Conservation (phyloP, 371 early-diverging fungal species). For the Circinella umbellata region DNA sequence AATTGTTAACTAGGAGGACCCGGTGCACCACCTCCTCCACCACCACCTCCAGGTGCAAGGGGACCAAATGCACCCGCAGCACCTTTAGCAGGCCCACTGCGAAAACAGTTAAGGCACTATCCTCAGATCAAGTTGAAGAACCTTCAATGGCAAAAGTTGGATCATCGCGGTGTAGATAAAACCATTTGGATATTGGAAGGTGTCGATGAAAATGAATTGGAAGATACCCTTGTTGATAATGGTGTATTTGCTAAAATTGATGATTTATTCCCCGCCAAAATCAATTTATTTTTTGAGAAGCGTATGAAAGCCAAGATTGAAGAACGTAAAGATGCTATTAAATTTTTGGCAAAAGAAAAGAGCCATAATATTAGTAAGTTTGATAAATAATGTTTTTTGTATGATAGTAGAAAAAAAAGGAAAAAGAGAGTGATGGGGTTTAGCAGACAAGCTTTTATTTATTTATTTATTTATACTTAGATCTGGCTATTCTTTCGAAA, state of each 20-base stretch:
- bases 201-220: slow-evolving; percentile 40
- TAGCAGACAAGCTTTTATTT: too few relatives aligned
- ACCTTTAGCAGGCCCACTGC: slow-evolving; percentile 16
- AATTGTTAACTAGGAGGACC: slow-evolving; percentile 15
- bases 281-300: slow-evolving; percentile 44
- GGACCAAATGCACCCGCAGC: slow-evolving; percentile 20
- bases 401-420: too few relatives aligned
- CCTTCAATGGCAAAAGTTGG: slow-evolving; percentile 54
- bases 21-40: slow-evolving; percentile 31
- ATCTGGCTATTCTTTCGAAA: slow-evolving; percentile 30
- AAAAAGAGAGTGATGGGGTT: too few relatives aligned
- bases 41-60: slow-evolving; percentile 29
- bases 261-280: slow-evolving; percentile 45
- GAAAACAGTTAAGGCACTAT: slow-evolving; percentile 47
- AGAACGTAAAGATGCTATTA: slow-evolving; percentile 44
- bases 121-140: slow-evolving; percentile 51
- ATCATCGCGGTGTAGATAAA: slow-evolving; percentile 39
- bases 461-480: slow-evolving; percentile 1
- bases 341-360: slow-evolving; percentile 48
- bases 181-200: slow-evolving; percentile 44
- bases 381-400: too few relatives aligned
- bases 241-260: slow-evolving; percentile 47
- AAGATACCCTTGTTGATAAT: slow-evolving; percentile 35
- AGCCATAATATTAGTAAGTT: slow-evolving; percentile 45
- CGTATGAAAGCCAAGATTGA: slow-evolving; percentile 36